Evolutionary conservation across 257 asterid species (phyloP).

Genomic region (Anisodus tanguticus): DNA sequence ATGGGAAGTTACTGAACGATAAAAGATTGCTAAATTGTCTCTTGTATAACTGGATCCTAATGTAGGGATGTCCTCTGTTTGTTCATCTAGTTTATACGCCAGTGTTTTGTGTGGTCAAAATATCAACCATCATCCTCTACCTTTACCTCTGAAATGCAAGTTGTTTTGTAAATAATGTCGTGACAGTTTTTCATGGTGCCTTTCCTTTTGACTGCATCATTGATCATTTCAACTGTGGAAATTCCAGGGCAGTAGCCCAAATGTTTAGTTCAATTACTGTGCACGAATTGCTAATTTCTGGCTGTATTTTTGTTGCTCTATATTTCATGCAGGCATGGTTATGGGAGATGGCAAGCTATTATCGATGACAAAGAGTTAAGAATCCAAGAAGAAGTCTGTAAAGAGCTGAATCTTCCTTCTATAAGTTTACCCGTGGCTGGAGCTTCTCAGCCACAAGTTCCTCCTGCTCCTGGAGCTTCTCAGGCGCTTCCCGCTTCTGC

Average conservation of each 20-base stretch:
- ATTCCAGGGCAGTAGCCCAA: neutral
- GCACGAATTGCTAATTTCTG: neutral
- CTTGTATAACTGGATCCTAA: neutral
- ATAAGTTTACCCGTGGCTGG: slow-evolving; percentile 65
- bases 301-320: no score
- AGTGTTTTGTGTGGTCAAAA: neutral
- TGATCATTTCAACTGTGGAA: neutral
- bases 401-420: slow-evolving; percentile 78
- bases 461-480: slow-evolving; percentile 46
- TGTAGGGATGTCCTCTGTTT: neutral
- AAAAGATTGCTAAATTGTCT: neutral
- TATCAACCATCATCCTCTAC: neutral
- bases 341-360: slow-evolving; percentile 99
- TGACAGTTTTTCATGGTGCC: neutral
- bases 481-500: slow-evolving; percentile 45
- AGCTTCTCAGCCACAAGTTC: slow-evolving; percentile 56
- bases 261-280: neutral
- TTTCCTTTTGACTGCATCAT: slow-evolving; percentile 15
- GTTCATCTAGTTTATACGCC: slow-evolving; percentile 4
- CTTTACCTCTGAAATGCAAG: neutral
- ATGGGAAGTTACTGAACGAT: neutral
- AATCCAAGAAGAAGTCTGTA: slow-evolving; percentile 86
- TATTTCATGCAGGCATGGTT: slow-evolving; percentile 74
- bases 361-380: slow-evolving; percentile 89
- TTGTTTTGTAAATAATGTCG: neutral